phyloP scores from a whole-genome alignment of 225 moss, liverwort and hornwort genomes.

The Antitrichia curtipendula region DNA sequence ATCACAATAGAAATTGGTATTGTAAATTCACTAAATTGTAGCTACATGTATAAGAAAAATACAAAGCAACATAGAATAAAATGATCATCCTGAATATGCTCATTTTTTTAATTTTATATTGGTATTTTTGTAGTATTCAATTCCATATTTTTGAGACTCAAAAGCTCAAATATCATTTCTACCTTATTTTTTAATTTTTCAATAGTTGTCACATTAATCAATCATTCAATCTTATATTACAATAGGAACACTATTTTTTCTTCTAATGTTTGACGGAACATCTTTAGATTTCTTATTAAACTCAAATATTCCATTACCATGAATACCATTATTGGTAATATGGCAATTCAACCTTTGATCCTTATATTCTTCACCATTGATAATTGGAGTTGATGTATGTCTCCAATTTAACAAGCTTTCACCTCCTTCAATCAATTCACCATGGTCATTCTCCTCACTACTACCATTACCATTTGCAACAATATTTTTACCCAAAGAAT shows the following conservation, averaged over 20 bases:
- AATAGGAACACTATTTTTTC: neutral
- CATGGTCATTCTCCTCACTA: neutral
- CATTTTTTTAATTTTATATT: neutral
- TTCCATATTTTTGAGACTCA: constrained; percentile 35
- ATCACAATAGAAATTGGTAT: neutral
- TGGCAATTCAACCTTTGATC: neutral
- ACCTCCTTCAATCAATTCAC: neutral
- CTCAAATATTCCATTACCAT: neutral
- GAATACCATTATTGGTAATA: neutral
- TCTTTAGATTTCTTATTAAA: neutral
- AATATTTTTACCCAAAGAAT: neutral
- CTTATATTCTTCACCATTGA: neutral
- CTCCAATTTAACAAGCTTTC: neutral
- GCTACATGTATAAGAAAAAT: neutral
- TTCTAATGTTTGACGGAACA: neutral
- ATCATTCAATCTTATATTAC: neutral
- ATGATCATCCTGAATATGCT: neutral
- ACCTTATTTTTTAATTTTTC: constrained; percentile 11
- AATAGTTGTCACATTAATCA: neutral
- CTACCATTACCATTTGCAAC: neutral
- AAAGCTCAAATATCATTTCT: constrained; percentile 39
- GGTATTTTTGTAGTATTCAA: constrained; percentile 21
- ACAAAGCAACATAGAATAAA: neutral
- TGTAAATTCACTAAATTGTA: neutral
- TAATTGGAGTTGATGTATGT: neutral